Base-by-base conservation (phyloP, 2,329 filamentous ascomycete species). In the Penicillium sp. region DNA sequence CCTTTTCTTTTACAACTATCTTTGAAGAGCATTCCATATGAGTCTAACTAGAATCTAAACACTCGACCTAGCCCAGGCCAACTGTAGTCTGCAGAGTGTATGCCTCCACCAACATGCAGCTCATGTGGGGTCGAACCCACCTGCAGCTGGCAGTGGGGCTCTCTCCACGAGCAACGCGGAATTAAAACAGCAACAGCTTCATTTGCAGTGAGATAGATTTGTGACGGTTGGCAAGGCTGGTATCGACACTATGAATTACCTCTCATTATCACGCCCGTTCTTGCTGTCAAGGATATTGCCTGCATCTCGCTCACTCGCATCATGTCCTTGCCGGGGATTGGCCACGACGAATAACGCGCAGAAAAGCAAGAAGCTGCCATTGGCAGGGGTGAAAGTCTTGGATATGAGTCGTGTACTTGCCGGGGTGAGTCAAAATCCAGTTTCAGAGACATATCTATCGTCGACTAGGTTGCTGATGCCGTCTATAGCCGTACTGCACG, bases 331-430 rank as follows among this genome's bases (percentile, higher is more conserved):
- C 24, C 50, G 50, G 36, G 15, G 24, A 17, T 20, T 52, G 17
- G 39, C 50, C 8, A 52, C 44, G 12, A 26, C 40, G 8, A 40
- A 10, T 17, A 26, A 40, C 7, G 36, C 9, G 39, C 26, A 27
- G 26, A 42, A 42, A 13, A 30, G 17, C n/a, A 29, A 27, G 4
- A 27, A 30, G 15, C 71, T 88, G 26, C 93, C 94, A 20, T 80
- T 99, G 63, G 84, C 90, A 27, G 94, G 94, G 1, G 87, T 94
- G 62, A 86, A 89, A 49, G 92, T 97, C 12, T 80, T 99, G 55
- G 94, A 99, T 71, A 95, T 99, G 91, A 97, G 93, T 3, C 84
- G 94, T 75, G 94, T 99, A 2, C 77, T 99, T 58, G 94, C 94
- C 56, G 94, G 94, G 51, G 93, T 97, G 88, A 42, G 39, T 42